Evolutionary conservation across 2,329 filamentous ascomycete species (phyloP).

Genomic region (Madurella fahalii): DNA sequence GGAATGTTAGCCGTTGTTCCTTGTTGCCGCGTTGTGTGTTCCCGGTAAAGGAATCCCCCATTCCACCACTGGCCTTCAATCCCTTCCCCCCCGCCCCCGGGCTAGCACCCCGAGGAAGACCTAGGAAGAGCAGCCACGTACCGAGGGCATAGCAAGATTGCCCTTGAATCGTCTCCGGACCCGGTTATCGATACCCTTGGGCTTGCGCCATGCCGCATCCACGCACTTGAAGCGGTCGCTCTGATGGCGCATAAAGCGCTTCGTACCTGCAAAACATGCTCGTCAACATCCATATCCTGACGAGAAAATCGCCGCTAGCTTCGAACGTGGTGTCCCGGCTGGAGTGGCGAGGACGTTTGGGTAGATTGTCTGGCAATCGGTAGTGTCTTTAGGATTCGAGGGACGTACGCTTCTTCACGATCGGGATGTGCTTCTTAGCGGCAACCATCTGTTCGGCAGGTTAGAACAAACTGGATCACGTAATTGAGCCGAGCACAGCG

Average conservation of each 20-base stretch:
- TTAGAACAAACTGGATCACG: conserved; percentile 26
- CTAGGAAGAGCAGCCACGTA: conserved; percentile 50
- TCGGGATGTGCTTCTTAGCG: conserved; percentile 98
- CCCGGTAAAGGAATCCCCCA: not conserved
- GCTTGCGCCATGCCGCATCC: conserved; percentile 91
- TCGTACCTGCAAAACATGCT: conserved; percentile 62
- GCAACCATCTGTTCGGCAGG: conserved; percentile 71
- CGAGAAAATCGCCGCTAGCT: not conserved
- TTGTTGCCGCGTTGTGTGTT: not conserved
- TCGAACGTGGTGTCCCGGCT: not conserved
- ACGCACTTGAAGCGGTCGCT: conserved; percentile 95
- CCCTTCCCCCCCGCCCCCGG: not conserved
- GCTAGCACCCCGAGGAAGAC: not conserved
- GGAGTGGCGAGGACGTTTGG: not conserved
- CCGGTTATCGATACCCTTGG: conserved; percentile 99
- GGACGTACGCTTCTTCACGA: conserved; percentile 99
- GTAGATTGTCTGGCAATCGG: not conserved
- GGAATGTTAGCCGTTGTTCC: conserved; percentile 9
- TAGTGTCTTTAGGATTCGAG: conserved; percentile 6
- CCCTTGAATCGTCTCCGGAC: conserved; percentile 97
- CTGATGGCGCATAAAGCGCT: conserved; percentile 97
- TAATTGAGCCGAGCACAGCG: not conserved
- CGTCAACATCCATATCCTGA: conserved; percentile 35
- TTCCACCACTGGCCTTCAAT: not conserved
- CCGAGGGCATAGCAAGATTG: conserved; percentile 94